Evolutionary conservation across 495 filamentous ascomycete genomes (phyloP), one percentile per base, ranked within the genome.

Genomic region (Penicillium macrosclerotiorum): DNA sequence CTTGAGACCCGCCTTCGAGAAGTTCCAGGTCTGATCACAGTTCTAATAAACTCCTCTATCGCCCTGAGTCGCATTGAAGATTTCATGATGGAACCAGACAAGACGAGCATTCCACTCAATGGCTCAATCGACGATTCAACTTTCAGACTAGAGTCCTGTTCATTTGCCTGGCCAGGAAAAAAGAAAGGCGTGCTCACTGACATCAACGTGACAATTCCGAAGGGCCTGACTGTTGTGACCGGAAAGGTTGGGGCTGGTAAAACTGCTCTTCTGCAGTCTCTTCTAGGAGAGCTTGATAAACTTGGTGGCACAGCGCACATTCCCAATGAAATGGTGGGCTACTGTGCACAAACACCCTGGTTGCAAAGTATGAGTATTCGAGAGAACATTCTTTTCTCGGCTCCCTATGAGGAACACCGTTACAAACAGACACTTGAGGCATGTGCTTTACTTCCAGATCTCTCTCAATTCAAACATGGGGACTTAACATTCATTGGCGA

Each of bases 331-430:
- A 84, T 83, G 69, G 68, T 92, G 1, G 88, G 84, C 8, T 95
- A 91, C 65, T 91, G 87, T 59, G 81, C 83, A 2, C 88, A 95
- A 54, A 86, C 81, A 3, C 86, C 89, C n/a, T 95, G 89, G 89
- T 72, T 95, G 5, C 87, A 93, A 59, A 92, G 85, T 54, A 92
- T 92, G 88, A 91, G 81, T 47, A 90, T 95, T 34, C 83, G 84
- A 2, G 84, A 92, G 24, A 92, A 92, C 47, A 90, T 92, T 32
- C 63, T 92, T 1, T 93, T 93, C 60, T 85, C 83, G 29, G 76
- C 82, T 8, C 77, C 77, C 0, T 88, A 86, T 43, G 84, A 92
- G 42, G 78, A 80, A 17, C 57, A 59, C 18, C 73, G 80, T 0
- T 84, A 83, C 49, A 78, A 77, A 31, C 71, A 73, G 38, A 80